Base-by-base conservation (phyloP, 176 grass and related monocot genomes). In the Oryza officinalis region DNA sequence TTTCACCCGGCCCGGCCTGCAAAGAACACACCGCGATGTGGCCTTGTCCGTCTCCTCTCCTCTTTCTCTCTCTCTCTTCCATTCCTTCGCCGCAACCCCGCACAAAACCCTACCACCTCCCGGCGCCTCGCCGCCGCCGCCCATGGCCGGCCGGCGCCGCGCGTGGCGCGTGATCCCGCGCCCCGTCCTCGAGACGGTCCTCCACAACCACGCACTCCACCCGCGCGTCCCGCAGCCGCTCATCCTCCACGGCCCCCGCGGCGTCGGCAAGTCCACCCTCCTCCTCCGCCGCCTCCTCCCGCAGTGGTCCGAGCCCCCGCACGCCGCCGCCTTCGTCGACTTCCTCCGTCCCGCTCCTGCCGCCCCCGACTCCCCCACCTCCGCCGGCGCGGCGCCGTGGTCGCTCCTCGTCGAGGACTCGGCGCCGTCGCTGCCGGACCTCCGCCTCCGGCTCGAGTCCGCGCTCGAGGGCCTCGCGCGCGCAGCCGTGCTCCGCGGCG, bases 221-320 rank as follows among this genome's bases (percentile, higher is more conserved):
- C 91, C 92, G 33, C 89, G 91, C 5, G 93, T 98, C 20, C 83
- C 89, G 22, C 93, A 90, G 75, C 89, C 91, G 72, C 89, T 98
- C 40, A 75, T 95, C 65, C 75, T 98, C 80, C 96, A 98, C 43
- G 93, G 96, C 0, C 93, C 96, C 44, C 96, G 96, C 35, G 96
- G 96, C 83, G 87, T 85, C 43, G 96, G 96, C 75, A 98, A 98
- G 85, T 94, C 93, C 84, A 90, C 96, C 46, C 76, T 98, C 33
- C 89, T 98, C 83, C 89, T 94, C 70, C 81, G 76, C 92, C 92
- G 90, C 47, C 93, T 98, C 46, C 89, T 98, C 85, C 93, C 96
- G 3, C 89, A 83, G 41, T 98, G 96, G 96, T 93, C 90, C 41
- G 86, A 94, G 13, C 60, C 74, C 6, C 93, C 93, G 23, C 93